Percentiles rank a stretch among this genome's conserved stretches.
phyloP scores from a whole-genome alignment of 2,329 filamentous ascomycete species.

The Diaporthe vaccinii region DNA sequence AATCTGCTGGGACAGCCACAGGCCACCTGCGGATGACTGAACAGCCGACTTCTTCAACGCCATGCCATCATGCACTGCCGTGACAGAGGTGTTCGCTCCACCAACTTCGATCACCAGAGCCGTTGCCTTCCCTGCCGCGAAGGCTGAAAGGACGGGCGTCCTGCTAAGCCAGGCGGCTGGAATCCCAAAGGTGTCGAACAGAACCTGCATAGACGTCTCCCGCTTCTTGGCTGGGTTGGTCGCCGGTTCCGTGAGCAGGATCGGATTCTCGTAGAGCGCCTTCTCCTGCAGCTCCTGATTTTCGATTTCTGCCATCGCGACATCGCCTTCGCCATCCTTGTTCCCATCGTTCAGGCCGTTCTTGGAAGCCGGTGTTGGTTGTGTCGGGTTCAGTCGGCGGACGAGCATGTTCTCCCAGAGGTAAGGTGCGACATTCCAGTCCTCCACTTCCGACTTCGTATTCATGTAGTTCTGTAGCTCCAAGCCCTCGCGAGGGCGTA shows the following conservation, averaged over 20 bases:
- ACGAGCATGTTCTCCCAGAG: conserved; percentile 96
- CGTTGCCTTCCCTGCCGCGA: conserved; percentile 92
- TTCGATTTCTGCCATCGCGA: conserved; percentile 68
- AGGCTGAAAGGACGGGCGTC: conserved; percentile 90
- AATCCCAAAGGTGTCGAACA: conserved; percentile 96
- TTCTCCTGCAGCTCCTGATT: conserved; percentile 74
- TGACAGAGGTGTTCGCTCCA: conserved; percentile 88
- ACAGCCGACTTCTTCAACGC: conserved; percentile 91
- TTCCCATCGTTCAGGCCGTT: conserved; percentile 84
- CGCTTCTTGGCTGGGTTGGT: conserved; percentile 92
- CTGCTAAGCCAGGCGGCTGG: conserved; percentile 95
- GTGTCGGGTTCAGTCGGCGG: conserved; percentile 85
- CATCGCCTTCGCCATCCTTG: conserved; percentile 72
- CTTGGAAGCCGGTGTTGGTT: conserved; percentile 76
- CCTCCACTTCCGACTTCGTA: conserved; percentile 89
- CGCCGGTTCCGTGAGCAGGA: conserved; percentile 93
- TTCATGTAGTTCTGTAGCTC: conserved; percentile 95
- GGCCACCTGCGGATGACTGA: conserved; percentile 86
- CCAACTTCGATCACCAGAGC: conserved; percentile 94
- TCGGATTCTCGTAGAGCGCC: conserved; percentile 87
- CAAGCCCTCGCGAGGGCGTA: conserved; percentile 81
- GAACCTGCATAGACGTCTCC: conserved; percentile 95
- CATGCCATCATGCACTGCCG: conserved; percentile 94
- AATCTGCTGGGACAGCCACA: conserved; percentile 92
- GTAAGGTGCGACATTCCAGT: conserved; percentile 92